Conservation (phyloP, 768 basidiomycete species). For the Agrocybe praecox region DNA sequence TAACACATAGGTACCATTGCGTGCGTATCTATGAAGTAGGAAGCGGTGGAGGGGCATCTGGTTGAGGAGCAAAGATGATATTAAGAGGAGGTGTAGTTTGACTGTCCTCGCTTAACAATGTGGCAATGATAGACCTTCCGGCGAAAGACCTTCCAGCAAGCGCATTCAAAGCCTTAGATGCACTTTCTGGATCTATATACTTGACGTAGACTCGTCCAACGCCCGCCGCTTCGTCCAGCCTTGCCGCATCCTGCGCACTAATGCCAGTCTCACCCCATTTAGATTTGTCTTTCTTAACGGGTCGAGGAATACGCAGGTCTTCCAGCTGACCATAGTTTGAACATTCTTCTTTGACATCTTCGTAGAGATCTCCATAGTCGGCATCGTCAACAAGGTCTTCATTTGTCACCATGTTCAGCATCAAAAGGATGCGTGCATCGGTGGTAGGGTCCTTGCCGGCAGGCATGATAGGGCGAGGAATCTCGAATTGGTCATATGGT, state of each 20-base stretch:
- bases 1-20: not conserved
- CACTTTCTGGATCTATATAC: constrained; percentile 64
- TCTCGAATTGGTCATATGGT: constrained; percentile 81
- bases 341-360: constrained; percentile 94
- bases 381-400: constrained; percentile 90
- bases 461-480: constrained; percentile 87
- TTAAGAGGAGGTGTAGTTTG: constrained; percentile 83
- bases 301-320: constrained; percentile 87
- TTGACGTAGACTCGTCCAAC: constrained; percentile 97
- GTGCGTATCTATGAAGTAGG: constrained; percentile 39
- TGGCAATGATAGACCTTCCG: constrained; percentile 86
- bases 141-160: constrained; percentile 91
- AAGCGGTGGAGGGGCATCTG: constrained; percentile 79
- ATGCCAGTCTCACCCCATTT: constrained; percentile 77
- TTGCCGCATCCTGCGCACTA: constrained; percentile 65
- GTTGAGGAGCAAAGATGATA: constrained; percentile 83
- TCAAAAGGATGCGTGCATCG: constrained; percentile 86
- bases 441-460: constrained; percentile 64
- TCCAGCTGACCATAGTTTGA: constrained; percentile 78
- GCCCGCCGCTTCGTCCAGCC: constrained; percentile 85
- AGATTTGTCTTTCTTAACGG: constrained; percentile 82
- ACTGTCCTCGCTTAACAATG: constrained; percentile 80
- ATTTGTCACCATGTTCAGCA: constrained; percentile 97
- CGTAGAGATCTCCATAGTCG: constrained; percentile 93
- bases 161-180: constrained; percentile 74